Percentiles rank a stretch among this genome's conserved stretches.
Conservation (phyloP, 2,329 filamentous ascomycete genomes). For the Cladosporium sp. region DNA sequence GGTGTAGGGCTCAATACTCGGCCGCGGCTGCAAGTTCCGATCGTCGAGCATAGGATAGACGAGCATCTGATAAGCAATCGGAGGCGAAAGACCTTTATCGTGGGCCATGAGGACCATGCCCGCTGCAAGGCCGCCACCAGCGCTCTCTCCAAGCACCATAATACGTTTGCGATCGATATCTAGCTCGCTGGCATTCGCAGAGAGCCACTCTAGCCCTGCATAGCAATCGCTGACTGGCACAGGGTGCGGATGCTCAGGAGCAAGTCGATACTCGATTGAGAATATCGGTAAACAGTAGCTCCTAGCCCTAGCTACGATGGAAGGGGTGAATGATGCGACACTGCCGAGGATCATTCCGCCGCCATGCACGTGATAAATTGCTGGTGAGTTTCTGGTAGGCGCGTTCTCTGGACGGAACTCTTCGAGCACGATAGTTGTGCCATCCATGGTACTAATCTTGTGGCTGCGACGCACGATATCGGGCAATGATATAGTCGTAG, state of each 20-base stretch:
- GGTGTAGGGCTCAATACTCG: constrained; percentile 31
- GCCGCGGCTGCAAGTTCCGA: constrained; percentile 31
- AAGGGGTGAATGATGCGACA: constrained; percentile 23
- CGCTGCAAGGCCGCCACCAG: constrained; percentile 42
- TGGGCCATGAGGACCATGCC: constrained; percentile 36
- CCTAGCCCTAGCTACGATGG: constrained; percentile 25
- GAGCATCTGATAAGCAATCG: constrained; percentile 40
- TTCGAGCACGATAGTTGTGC: constrained; percentile 11
- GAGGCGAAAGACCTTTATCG: constrained; percentile 20
- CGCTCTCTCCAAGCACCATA: constrained; percentile 41
- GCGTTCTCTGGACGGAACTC: constrained; percentile 18
- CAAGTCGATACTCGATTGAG: constrained; percentile 37
- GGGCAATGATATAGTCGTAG: constrained; percentile 7
- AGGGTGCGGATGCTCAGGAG: constrained; percentile 40
- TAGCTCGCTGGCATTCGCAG: constrained; percentile 36
- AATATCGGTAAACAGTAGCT: constrained; percentile 31
- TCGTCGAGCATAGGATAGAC: constrained; percentile 49
- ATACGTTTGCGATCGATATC: constrained; percentile 39
- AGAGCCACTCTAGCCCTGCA: constrained; percentile 36
- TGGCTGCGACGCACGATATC: constrained; percentile 19
- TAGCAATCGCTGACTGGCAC: constrained; percentile 39
- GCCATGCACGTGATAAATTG: constrained; percentile 38
- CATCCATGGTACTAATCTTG: constrained; percentile 12
- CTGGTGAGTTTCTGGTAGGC: constrained; percentile 16
- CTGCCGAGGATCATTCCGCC: constrained; percentile 38